Conservation (phyloP, 2,329 filamentous ascomycete genomes). For the Gremmenia infestans region DNA sequence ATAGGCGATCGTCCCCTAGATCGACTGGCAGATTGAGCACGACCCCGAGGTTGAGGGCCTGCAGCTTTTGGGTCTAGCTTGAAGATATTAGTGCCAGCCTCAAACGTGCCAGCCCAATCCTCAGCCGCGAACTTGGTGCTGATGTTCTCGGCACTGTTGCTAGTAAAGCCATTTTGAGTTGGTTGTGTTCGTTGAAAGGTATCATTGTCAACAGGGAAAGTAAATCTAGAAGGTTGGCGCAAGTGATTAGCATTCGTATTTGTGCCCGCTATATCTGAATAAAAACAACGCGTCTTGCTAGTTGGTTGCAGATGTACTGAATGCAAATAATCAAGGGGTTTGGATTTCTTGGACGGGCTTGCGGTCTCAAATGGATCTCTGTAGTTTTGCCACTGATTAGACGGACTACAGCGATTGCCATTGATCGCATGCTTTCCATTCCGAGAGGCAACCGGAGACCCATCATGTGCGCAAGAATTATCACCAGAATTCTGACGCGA, state of each 20-base stretch:
- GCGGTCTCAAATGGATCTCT: conserved; percentile 3
- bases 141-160: conserved; percentile 54
- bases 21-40: conserved; percentile 25
- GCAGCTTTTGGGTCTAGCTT: conserved; percentile 20
- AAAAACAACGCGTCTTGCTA: conserved; percentile 11
- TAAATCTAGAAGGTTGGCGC: conserved; percentile 42
- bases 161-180: conserved; percentile 39
- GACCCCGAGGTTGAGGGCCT: conserved; percentile 11
- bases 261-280: background rate
- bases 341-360: conserved; percentile 18
- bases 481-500: background rate
- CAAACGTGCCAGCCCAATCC: conserved; percentile 36
- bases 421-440: background rate
- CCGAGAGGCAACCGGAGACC: background rate
- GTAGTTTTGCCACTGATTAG: conserved; percentile 7
- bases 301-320: conserved; percentile 10
- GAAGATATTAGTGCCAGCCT: conserved; percentile 29
- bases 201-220: conserved; percentile 42
- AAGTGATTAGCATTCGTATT: conserved; percentile 27
- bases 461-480: background rate
- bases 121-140: conserved; percentile 55
- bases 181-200: conserved; percentile 35
- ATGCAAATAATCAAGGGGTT: conserved; percentile 12
- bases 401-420: background rate
- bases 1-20: conserved; percentile 28